Conservation (phyloP, 306 rosid genomes). For the Corylus heterophylla region DNA sequence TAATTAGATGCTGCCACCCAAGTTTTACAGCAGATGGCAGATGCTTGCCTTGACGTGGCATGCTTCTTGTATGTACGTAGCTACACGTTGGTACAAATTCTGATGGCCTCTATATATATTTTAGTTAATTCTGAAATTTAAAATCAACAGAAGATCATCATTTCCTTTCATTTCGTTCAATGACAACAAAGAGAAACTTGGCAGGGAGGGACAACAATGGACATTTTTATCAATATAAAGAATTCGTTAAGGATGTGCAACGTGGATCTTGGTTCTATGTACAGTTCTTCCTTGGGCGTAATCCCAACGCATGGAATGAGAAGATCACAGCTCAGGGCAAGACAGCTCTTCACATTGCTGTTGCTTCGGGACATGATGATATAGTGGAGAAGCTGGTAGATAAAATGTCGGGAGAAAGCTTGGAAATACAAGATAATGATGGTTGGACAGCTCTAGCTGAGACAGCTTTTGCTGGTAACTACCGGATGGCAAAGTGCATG, state of each 20-base stretch:
- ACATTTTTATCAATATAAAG: neutral
- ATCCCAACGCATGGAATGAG: neutral
- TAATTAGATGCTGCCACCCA: no score
- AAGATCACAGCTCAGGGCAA: neutral
- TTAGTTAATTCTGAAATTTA: no score
- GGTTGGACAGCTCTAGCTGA: neutral
- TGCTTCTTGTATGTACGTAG: no score
- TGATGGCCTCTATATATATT: no score
- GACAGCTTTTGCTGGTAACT: neutral
- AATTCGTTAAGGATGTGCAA: neutral
- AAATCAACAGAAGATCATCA: no score
- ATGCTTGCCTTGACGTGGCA: no score
- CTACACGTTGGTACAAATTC: no score
- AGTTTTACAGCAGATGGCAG: no score
- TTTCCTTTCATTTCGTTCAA: neutral
- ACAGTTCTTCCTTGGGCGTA: neutral
- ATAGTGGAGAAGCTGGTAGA: neutral
- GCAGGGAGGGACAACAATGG: neutral
- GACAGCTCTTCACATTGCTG: neutral
- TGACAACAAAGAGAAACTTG: neutral
- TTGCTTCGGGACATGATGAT: neutral
- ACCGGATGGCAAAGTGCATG: neutral
- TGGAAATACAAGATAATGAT: neutral
- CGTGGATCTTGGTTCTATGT: neutral
- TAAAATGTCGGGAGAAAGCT: neutral